Evolutionary conservation across 73 alveolate genomes (phyloP).

Genomic region (Halteria grandinella): DNA sequence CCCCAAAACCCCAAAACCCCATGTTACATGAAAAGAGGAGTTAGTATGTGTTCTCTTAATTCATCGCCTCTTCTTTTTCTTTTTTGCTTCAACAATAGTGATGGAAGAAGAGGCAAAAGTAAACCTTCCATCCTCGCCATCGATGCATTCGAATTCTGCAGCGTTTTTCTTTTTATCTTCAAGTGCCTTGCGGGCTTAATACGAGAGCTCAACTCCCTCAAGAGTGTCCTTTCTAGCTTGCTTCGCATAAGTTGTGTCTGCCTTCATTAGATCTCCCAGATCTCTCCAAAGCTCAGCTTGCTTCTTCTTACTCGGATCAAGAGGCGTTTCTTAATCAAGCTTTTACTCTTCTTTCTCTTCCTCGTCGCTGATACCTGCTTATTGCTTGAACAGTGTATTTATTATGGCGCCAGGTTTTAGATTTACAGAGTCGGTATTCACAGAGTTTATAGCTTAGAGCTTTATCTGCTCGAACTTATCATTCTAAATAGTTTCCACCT

Average conservation of each 20-base stretch:
- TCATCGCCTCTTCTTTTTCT: constrained; percentile 30
- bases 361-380: constrained; percentile 12
- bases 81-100: constrained; percentile 20
- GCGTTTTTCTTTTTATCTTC: neutral
- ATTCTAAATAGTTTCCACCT: constrained; percentile 32
- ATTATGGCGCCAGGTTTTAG: constrained; percentile 30
- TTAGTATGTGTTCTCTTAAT: too few relatives aligned
- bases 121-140: constrained; percentile 44
- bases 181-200: constrained; percentile 4
- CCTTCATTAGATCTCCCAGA: constrained; percentile 14
- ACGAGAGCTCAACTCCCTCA: constrained; percentile 1
- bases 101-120: neutral
- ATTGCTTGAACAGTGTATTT: neutral
- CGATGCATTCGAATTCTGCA: constrained; percentile 10
- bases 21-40: too few relatives aligned
- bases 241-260: neutral
- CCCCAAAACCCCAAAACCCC: too few relatives aligned
- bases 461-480: constrained; percentile 56
- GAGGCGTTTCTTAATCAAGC: constrained; percentile 8
- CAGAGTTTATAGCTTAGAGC: constrained; percentile 32
- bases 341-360: constrained; percentile 15
- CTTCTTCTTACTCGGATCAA: constrained; percentile 25
- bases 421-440: constrained; percentile 11
- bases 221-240: constrained; percentile 25
- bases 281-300: constrained; percentile 52